These are phyloP conservation scores for Plenodomus biglobosus DNA, from an alignment of 2,329 filamentous ascomycete species.

Conservation along the genomic window DNA sequence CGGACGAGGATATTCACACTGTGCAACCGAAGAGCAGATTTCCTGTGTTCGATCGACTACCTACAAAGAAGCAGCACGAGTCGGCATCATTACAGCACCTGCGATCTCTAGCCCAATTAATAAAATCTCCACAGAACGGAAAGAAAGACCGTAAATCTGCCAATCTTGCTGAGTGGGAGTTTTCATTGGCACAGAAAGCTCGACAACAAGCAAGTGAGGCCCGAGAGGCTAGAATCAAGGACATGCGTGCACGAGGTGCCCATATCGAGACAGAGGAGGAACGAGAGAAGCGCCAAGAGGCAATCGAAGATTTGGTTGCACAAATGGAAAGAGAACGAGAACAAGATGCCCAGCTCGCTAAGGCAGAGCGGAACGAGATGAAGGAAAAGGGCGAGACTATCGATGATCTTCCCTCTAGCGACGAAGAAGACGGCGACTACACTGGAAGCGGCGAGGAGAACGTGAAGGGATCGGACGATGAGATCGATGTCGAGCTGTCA, in stretches of 20 bases:
- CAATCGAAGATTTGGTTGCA: constrained; percentile 75
- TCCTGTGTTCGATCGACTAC: constrained; percentile 68
- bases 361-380: constrained; percentile 71
- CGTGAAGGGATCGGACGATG: constrained; percentile 44
- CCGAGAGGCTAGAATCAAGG: constrained; percentile 73
- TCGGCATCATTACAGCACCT: constrained; percentile 65
- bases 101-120: constrained; percentile 73
- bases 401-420: constrained; percentile 51
- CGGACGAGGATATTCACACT: constrained; percentile 69
- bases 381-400: constrained; percentile 60
- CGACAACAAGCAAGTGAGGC: constrained; percentile 78
- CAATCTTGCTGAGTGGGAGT: constrained; percentile 69
- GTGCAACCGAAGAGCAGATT: constrained; percentile 45
- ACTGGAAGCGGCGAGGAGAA: constrained; percentile 51
- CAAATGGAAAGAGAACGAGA: constrained; percentile 74
- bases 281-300: constrained; percentile 75
- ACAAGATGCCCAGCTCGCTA: constrained; percentile 77
- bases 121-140: constrained; percentile 59
- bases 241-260: constrained; percentile 77
- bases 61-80: constrained; percentile 64
- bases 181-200: constrained; percentile 68
- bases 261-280: constrained; percentile 84
- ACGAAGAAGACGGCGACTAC: constrained; percentile 59
- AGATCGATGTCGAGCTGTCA: constrained; percentile 31
- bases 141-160: constrained; percentile 57